These are phyloP conservation scores for Entomophthora muscae DNA, from an alignment of 371 early-diverging fungal species.

Conservation along the genomic window DNA sequence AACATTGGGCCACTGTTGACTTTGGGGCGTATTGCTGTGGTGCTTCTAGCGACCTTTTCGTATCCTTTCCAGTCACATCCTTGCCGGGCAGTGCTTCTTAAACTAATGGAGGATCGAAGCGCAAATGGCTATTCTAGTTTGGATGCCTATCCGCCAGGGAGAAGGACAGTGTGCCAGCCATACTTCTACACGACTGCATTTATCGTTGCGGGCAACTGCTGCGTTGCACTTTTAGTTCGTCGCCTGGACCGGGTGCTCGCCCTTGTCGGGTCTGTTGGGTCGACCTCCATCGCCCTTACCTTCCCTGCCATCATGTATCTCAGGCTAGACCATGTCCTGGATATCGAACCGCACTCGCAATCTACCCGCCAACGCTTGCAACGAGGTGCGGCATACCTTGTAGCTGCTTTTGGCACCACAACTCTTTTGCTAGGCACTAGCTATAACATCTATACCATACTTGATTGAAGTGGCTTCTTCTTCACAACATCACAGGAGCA, in stretches of 20 bases:
- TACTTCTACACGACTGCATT: neutral
- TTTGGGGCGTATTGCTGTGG: conserved; percentile 74
- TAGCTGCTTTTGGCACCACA: no score
- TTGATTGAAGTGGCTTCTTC: no score
- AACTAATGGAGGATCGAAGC: conserved; percentile 22
- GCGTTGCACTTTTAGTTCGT: conserved; percentile 54
- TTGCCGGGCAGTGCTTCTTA: conserved; percentile 79
- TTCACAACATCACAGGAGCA: no score
- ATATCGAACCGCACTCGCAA: no score
- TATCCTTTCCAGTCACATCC: conserved; percentile 97
- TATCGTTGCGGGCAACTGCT: conserved; percentile 46
- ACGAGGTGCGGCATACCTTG: no score
- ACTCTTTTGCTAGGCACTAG: no score
- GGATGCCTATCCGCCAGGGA: neutral
- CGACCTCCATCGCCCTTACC: conserved; percentile 93
- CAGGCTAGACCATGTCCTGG: neutral
- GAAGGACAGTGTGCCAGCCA: neutral
- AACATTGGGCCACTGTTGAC: conserved; percentile 56
- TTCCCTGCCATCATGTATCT: conserved; percentile 89
- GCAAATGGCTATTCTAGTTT: neutral
- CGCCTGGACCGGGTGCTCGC: conserved; percentile 64
- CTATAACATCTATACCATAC: no score
- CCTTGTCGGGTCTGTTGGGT: conserved; percentile 96
- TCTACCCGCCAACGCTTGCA: no score
- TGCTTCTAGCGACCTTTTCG: conserved; percentile 78